These are phyloP conservation scores for Orbilia ellipsospora DNA, from an alignment of 2,329 filamentous ascomycete genomes.

Conservation along the genomic window DNA sequence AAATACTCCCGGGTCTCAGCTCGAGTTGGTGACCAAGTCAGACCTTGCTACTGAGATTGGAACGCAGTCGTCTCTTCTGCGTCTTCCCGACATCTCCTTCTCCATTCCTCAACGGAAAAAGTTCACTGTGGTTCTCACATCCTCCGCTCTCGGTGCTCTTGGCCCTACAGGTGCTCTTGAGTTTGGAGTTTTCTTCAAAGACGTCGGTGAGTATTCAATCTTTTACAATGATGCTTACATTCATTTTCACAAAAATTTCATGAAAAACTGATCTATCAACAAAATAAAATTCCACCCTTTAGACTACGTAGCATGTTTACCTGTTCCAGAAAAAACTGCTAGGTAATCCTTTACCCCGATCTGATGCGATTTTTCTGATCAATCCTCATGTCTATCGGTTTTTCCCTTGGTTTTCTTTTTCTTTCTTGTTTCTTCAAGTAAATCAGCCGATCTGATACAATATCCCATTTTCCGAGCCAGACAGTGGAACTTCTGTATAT, in stretches of 20 bases:
- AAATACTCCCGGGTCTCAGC: constrained; percentile 11
- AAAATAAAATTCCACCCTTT: not conserved
- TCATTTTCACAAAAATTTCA: not conserved
- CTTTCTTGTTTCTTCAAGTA: constrained; percentile 63
- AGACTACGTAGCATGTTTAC: constrained; percentile 59
- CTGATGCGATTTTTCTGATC: not conserved
- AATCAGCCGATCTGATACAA: not conserved
- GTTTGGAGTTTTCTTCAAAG: constrained; percentile 65
- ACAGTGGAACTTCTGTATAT: constrained; percentile 74
- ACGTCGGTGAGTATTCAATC: constrained; percentile 68
- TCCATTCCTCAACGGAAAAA: constrained; percentile 76
- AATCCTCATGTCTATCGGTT: constrained; percentile 1
- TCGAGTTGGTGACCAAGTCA: constrained; percentile 36
- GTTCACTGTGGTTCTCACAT: constrained; percentile 73
- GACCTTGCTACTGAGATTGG: constrained; percentile 36
- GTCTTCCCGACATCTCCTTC: constrained; percentile 70
- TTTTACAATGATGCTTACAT: not conserved
- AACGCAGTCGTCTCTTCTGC: constrained; percentile 26
- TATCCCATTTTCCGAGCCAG: constrained; percentile 62
- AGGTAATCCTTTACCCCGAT: constrained; percentile 11
- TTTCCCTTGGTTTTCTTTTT: not conserved
- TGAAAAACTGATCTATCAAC: not conserved
- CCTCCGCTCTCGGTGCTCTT: constrained; percentile 56
- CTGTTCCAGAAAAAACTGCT: constrained; percentile 58
- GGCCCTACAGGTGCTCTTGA: constrained; percentile 55